Evolutionary conservation across 2,329 filamentous ascomycete species (phyloP).

Genomic region (Penicillium hordei): DNA sequence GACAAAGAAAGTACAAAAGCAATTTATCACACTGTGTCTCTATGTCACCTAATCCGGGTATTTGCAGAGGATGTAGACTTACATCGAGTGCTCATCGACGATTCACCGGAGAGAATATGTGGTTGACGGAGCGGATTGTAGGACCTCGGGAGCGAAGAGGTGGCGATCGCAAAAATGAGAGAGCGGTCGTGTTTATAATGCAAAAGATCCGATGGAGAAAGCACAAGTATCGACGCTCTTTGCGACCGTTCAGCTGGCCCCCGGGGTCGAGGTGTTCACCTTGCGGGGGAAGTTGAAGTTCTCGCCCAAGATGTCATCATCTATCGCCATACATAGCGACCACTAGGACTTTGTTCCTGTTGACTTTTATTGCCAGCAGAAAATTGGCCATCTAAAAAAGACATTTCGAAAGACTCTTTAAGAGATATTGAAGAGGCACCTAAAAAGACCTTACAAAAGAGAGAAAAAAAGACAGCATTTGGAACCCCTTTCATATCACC

Average conservation of each 20-base stretch:
- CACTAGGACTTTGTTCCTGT: background rate
- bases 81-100: background rate
- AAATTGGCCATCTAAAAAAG: background rate
- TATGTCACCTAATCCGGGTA: background rate
- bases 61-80: background rate
- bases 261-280: background rate
- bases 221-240: background rate
- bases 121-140: background rate
- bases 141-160: background rate
- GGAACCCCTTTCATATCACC: background rate
- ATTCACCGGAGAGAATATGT: background rate
- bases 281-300: constrained; percentile 11
- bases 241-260: background rate
- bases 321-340: background rate
- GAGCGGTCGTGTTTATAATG: background rate
- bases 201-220: background rate
- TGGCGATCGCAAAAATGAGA: background rate
- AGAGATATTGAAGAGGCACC: no score
- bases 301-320: constrained; percentile 4
- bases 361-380: background rate
- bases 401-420: background rate
- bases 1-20: background rate
- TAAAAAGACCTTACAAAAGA: background rate
- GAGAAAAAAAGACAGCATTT: background rate
- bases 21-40: background rate